These are phyloP conservation scores for Meira miltonrushii DNA, from an alignment of 1,284 basidiomycete genomes.

Conservation along the genomic window DNA sequence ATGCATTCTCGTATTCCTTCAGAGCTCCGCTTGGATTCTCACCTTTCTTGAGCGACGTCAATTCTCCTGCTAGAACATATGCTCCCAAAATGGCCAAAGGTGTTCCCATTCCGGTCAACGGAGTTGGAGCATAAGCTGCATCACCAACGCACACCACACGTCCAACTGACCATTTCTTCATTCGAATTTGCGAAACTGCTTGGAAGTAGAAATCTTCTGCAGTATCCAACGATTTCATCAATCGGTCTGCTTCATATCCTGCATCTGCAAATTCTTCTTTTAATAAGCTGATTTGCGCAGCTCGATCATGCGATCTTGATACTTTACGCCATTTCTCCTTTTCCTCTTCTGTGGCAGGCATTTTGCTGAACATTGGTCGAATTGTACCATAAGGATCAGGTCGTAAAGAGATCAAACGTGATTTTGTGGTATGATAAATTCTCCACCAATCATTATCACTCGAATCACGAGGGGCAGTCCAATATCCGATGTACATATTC, in stretches of 20 bases:
- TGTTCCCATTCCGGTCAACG: slow-evolving; percentile 33
- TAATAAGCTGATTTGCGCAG: slow-evolving; percentile 22
- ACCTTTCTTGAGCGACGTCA: slow-evolving; percentile 16
- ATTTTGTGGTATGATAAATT: slow-evolving; percentile 15
- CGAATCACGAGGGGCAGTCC: slow-evolving; percentile 16
- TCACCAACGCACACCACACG: slow-evolving; percentile 33
- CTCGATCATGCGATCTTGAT: not conserved
- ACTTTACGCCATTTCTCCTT: slow-evolving; percentile 17
- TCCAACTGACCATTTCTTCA: slow-evolving; percentile 21
- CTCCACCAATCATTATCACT: slow-evolving; percentile 21
- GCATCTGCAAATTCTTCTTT: slow-evolving; percentile 15
- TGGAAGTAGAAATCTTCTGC: slow-evolving; percentile 31
- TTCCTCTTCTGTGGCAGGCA: slow-evolving; percentile 12
- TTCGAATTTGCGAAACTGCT: slow-evolving; percentile 26
- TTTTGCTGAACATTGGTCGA: slow-evolving; percentile 15
- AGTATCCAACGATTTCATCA: slow-evolving; percentile 18
- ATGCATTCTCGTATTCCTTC: slow-evolving; percentile 20
- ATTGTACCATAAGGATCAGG: slow-evolving; percentile 27
- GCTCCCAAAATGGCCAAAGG: slow-evolving; percentile 24
- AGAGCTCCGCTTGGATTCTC: slow-evolving; percentile 17
- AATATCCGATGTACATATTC: slow-evolving; percentile 18
- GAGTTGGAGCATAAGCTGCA: slow-evolving; percentile 30
- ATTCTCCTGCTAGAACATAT: slow-evolving; percentile 29
- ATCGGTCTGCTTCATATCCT: slow-evolving; percentile 19
- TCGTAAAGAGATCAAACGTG: slow-evolving; percentile 14